A percentile compares a stretch with the other conserved stretches of the same genome.
Conservation (phyloP, 2,329 filamentous ascomycete genomes). For the Pyrenophora graminea region DNA sequence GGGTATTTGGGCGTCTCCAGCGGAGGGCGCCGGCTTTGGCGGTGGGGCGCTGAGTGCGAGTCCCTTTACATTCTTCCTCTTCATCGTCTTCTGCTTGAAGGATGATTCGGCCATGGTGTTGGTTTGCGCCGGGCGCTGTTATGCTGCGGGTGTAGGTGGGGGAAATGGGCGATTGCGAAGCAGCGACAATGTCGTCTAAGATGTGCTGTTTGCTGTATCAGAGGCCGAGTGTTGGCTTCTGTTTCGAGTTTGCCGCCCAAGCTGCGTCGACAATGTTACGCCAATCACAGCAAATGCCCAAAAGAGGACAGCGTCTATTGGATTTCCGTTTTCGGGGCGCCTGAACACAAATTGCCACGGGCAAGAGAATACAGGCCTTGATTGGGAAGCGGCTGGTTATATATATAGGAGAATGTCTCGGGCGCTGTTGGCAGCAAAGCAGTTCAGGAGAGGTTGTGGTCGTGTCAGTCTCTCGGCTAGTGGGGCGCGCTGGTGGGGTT, state of each 20-base stretch:
- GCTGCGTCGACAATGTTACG: constrained; percentile 40
- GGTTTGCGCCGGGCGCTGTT: constrained; percentile 24
- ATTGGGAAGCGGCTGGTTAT: constrained; percentile 19
- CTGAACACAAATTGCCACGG: constrained; percentile 20
- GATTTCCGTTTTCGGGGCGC: constrained; percentile 39
- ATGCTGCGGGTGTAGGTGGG: constrained; percentile 7
- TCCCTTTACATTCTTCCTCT: constrained; percentile 98
- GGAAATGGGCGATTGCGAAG: constrained; percentile 7
- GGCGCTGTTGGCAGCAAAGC: constrained; percentile 21
- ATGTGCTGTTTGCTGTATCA: constrained; percentile 14
- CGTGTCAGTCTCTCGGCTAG: constrained; percentile 24
- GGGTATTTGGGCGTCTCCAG: constrained; percentile 68
- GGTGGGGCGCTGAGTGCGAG: constrained; percentile 81
- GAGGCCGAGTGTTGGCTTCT: constrained; percentile 19
- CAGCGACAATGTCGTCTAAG: constrained; percentile 5
- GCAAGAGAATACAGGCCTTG: constrained; percentile 24
- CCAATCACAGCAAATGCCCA: constrained; percentile 43
- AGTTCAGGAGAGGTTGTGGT: constrained; percentile 28
- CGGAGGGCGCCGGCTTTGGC: constrained; percentile 72
- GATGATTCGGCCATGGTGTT: constrained; percentile 59
- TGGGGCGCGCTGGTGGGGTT: constrained; percentile 33
- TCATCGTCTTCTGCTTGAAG: constrained; percentile 78
- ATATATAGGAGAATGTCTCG: constrained; percentile 22
- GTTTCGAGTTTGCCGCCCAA: constrained; percentile 46
- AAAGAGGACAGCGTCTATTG: constrained; percentile 48